Percentiles rank a stretch among this genome's conserved stretches.
Conservation (phyloP, 2,329 filamentous ascomycete species). For the Hymenoscyphus occultus region DNA sequence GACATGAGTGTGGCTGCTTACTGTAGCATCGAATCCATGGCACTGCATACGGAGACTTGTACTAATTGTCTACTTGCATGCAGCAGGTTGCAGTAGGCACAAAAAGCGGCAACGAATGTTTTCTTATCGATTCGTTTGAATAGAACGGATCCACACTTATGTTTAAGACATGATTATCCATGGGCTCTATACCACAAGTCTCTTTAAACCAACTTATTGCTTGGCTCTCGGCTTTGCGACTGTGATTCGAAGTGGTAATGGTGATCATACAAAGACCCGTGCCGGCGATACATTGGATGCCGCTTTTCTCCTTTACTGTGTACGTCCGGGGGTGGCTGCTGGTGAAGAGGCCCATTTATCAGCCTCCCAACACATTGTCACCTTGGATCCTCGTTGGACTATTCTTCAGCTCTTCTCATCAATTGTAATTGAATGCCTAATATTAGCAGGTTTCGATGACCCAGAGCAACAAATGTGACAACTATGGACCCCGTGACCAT, state of each 20-base stretch:
- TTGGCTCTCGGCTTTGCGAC: not conserved
- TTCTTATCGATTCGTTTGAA: not conserved
- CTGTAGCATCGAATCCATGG: not conserved
- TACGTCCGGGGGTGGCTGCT: not conserved
- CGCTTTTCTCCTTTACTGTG: not conserved
- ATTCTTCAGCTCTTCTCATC: not conserved
- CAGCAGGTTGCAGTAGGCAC: not conserved
- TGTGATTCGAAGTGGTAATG: not conserved
- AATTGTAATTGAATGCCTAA: not conserved
- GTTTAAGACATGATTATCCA: too few species aligned
- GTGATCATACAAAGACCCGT: not conserved
- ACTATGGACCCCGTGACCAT: slow-evolving; percentile 14
- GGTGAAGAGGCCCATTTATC: not conserved
- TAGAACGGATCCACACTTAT: not conserved
- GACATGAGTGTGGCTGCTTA: not conserved
- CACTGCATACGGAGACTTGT: not conserved
- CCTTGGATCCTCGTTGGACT: not conserved
- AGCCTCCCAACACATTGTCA: not conserved
- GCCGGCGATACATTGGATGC: not conserved
- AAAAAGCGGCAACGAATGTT: not conserved
- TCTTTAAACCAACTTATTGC: not conserved
- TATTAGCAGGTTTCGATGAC: not conserved
- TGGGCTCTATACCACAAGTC: too few species aligned
- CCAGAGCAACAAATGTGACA: not conserved
- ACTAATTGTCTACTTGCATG: not conserved